These are phyloP conservation scores for Cyclanthera cordifolia DNA, from an alignment of 306 rosid genomes.

Conservation along the genomic window DNA sequence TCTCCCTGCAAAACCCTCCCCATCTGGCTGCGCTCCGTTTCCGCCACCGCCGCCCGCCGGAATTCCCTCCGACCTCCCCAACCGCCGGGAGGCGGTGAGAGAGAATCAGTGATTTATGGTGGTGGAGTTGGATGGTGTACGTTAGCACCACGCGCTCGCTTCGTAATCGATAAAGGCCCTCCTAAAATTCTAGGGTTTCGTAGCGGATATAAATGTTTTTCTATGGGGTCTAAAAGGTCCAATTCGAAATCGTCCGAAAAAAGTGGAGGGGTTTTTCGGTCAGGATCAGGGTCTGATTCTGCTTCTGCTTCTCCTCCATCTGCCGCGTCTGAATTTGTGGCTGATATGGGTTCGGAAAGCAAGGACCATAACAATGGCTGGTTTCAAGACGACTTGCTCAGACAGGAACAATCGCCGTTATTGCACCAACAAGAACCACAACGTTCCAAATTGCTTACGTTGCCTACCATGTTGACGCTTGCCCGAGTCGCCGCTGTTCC, in stretches of 20 bases:
- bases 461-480: conserved; percentile 81
- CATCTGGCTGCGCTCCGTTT: neutral
- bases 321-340: conserved; percentile 32
- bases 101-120: conserved; percentile 6
- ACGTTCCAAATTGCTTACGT: conserved; percentile 58
- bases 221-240: conserved; percentile 5
- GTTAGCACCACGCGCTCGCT: conserved; percentile 24
- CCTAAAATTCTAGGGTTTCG: conserved; percentile 22
- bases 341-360: conserved; percentile 43
- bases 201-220: conserved; percentile 10
- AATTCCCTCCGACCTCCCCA: neutral
- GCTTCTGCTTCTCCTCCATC: conserved; percentile 16
- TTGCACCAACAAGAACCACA: conserved; percentile 16
- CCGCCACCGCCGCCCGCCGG: conserved; percentile 14
- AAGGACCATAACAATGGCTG: conserved; percentile 26
- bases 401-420: conserved; percentile 19
- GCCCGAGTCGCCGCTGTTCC: conserved; percentile 95
- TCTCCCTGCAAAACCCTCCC: neutral
- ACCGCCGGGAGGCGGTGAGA: neutral
- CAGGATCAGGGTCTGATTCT: conserved; percentile 17
- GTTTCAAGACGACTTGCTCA: conserved; percentile 23
- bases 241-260: conserved; percentile 1
- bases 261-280: conserved; percentile 21
- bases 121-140: conserved; percentile 18
- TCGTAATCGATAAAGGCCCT: conserved; percentile 25